Percentiles rank a stretch among this genome's conserved stretches.
Conservation (phyloP, 2,329 filamentous ascomycete genomes). For the Aspergillus fischeri region DNA sequence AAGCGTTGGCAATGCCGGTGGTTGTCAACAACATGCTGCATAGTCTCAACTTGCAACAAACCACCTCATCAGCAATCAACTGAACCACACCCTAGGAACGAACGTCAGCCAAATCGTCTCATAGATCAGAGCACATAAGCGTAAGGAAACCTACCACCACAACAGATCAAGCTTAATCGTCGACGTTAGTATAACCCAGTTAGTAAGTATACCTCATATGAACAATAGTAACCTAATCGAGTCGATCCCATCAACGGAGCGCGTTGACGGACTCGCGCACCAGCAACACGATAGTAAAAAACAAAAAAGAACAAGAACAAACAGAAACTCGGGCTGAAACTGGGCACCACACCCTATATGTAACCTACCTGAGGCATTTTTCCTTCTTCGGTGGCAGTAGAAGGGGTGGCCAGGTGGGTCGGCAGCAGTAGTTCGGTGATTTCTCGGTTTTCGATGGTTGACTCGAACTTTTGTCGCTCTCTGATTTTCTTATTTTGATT, state of each 20-base stretch:
- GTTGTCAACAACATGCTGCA: not conserved
- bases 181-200: not conserved
- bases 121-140: not conserved
- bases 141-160: not conserved
- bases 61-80: too few relatives aligned
- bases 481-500: too few relatives aligned
- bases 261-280: not conserved
- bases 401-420: constrained; percentile 2
- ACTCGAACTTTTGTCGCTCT: not conserved
- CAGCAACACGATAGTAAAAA: not conserved
- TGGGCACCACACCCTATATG: not conserved
- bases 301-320: not conserved
- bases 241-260: not conserved
- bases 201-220: not conserved
- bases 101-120: not conserved
- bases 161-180: not conserved
- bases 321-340: too few relatives aligned
- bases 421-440: not conserved
- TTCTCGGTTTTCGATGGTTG: not conserved
- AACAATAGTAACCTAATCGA: not conserved
- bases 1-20: not conserved
- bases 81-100: not conserved
- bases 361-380: not conserved
- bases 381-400: not conserved
- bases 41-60: not conserved